Conservation (phyloP, 768 basidiomycete species). For the Panaeolus cyanescens region DNA sequence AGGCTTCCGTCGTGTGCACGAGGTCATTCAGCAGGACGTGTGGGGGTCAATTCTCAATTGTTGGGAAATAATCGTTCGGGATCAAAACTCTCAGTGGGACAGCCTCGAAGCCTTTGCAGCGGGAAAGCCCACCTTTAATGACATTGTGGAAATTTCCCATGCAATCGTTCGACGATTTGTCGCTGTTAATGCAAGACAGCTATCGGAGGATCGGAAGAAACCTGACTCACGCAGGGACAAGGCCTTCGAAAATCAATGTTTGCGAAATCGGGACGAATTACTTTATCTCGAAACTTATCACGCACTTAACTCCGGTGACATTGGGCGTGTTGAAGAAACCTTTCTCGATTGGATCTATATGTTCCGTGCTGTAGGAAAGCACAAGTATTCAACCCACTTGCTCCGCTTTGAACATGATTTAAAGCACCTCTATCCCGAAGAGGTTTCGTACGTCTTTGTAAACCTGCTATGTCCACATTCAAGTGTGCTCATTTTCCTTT, state of each 20-base stretch:
- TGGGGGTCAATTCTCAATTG: conserved; percentile 25
- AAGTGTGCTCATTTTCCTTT: background rate
- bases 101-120: conserved; percentile 30
- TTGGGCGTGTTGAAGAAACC: conserved; percentile 25
- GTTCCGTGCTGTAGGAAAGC: conserved; percentile 31
- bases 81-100: no score
- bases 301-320: conserved; percentile 34
- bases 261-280: conserved; percentile 32
- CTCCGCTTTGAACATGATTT: no score
- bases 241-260: conserved; percentile 32
- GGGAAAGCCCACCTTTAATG: conserved; percentile 25
- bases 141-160: conserved; percentile 25
- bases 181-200: background rate
- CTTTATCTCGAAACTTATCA: conserved; percentile 41
- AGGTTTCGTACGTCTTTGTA: conserved; percentile 25
- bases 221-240: conserved; percentile 24
- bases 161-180: conserved; percentile 20
- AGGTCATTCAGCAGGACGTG: conserved; percentile 31
- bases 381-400: conserved; percentile 34
- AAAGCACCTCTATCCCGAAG: conserved; percentile 30
- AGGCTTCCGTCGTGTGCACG: conserved; percentile 36
- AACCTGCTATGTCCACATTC: background rate
- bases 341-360: conserved; percentile 27
- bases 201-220: background rate
- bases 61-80: conserved; percentile 26